These are phyloP conservation scores for Alternaria sp. DNA, from an alignment of 2,329 filamentous ascomycete genomes.

Conservation along the genomic window DNA sequence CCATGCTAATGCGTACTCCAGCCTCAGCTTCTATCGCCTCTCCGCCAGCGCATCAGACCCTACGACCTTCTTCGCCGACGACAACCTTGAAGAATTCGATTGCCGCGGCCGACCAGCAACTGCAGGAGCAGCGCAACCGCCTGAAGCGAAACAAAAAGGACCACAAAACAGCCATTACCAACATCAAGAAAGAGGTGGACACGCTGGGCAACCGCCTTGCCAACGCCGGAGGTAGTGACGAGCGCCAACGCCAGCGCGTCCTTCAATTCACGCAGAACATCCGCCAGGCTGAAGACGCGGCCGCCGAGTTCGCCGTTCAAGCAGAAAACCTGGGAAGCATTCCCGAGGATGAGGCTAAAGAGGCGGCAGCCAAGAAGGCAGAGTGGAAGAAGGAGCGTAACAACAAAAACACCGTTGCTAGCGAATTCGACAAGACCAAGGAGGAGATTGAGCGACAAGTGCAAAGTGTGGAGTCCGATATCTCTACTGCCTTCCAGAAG, in stretches of 20 bases:
- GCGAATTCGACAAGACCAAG: conserved; percentile 70
- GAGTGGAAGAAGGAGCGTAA: conserved; percentile 65
- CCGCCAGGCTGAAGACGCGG: conserved; percentile 72
- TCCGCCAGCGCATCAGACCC: conserved; percentile 66
- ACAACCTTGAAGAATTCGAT: conserved; percentile 82
- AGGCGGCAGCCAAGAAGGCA: conserved; percentile 66
- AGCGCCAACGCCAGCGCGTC: conserved; percentile 77
- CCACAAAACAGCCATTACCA: conserved; percentile 73
- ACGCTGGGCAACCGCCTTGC: conserved; percentile 71
- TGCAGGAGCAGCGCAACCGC: conserved; percentile 73
- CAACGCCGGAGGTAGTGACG: conserved; percentile 75
- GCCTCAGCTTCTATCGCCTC: conserved; percentile 45
- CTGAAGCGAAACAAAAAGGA: conserved; percentile 78
- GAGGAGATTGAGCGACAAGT: conserved; percentile 69
- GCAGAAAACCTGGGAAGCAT: conserved; percentile 72
- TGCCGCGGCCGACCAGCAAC: conserved; percentile 73
- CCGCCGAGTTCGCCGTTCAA: conserved; percentile 64
- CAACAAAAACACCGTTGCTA: conserved; percentile 59
- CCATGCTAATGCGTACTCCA: conserved; percentile 19
- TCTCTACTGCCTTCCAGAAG: conserved; percentile 70
- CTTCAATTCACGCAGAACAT: conserved; percentile 79
- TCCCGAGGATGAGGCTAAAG: conserved; percentile 68
- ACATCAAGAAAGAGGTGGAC: conserved; percentile 77
- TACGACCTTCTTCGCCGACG: conserved; percentile 78
- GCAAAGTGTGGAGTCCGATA: conserved; percentile 70